Evolutionary conservation across 2,329 filamentous ascomycete species (phyloP).

Genomic region (Neofusicoccum laricinum): DNA sequence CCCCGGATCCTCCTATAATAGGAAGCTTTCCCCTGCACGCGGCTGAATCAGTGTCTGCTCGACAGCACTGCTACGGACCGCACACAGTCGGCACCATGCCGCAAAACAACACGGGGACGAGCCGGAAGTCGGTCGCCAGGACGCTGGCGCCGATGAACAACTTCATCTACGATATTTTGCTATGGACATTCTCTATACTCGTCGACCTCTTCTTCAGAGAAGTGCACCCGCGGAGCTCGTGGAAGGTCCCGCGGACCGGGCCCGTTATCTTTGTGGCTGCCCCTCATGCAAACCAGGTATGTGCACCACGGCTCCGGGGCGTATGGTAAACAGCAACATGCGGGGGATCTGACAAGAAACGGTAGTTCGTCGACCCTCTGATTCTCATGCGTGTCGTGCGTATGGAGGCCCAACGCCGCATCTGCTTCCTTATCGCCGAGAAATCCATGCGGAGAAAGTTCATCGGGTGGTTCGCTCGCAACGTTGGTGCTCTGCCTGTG

Average conservation of each 20-base stretch:
- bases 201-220: conserved; percentile 98
- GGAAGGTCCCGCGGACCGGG: conserved; percentile 86
- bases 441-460: conserved; percentile 90
- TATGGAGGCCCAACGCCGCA: conserved; percentile 80
- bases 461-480: conserved; percentile 80
- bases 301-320: conserved; percentile 23
- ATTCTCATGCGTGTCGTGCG: conserved; percentile 89
- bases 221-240: conserved; percentile 89
- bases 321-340: background rate
- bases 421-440: conserved; percentile 89
- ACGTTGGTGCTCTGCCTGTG: conserved; percentile 89
- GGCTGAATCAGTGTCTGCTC: background rate
- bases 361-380: conserved; percentile 91
- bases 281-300: conserved; percentile 91
- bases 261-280: conserved; percentile 95
- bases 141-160: conserved; percentile 18
- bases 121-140: background rate
- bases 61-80: background rate
- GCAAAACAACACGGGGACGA: background rate
- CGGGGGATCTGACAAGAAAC: background rate
- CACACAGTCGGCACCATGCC: conserved; percentile 1
- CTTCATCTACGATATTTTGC: conserved; percentile 23
- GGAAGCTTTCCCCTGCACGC: background rate
- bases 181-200: conserved; percentile 76
- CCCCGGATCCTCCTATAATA: background rate